Percentiles rank a stretch among this genome's conserved stretches.
Evolutionary conservation across 768 basidiomycete genomes (phyloP).

Genomic region (Tulasnella sp.): DNA sequence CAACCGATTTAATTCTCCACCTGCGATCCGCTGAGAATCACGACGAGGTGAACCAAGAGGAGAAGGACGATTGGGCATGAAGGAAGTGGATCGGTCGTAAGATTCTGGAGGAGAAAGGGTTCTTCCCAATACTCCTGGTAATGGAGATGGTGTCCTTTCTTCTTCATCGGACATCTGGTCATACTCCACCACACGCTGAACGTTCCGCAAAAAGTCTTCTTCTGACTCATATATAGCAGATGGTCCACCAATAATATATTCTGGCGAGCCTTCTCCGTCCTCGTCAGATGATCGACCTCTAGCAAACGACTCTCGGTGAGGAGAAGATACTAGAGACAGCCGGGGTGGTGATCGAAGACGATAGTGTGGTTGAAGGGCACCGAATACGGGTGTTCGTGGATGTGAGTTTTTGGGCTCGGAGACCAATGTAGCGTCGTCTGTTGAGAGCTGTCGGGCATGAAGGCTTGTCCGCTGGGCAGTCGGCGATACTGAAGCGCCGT

Average conservation of each 20-base stretch:
- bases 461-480: background rate
- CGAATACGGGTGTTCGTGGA: background rate
- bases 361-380: background rate
- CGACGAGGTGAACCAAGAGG: background rate
- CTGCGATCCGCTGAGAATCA: background rate
- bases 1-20: background rate
- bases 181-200: slow-evolving; percentile 3
- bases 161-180: background rate
- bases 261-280: background rate
- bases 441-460: background rate
- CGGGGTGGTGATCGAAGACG: background rate
- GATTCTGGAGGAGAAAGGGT: background rate
- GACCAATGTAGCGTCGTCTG: background rate
- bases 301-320: background rate
- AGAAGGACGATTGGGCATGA: background rate
- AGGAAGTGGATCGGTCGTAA: background rate
- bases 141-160: slow-evolving; percentile 6
- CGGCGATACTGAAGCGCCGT: background rate
- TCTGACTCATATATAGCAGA: slow-evolving; percentile 1
- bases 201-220: slow-evolving; percentile 8
- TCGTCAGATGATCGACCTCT: background rate
- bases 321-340: background rate
- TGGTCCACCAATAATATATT: background rate
- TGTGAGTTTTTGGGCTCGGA: background rate
- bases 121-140: background rate